These are phyloP conservation scores for Tylopilus vinaceipallidus DNA, from an alignment of 768 basidiomycete genomes.

Conservation along the genomic window DNA sequence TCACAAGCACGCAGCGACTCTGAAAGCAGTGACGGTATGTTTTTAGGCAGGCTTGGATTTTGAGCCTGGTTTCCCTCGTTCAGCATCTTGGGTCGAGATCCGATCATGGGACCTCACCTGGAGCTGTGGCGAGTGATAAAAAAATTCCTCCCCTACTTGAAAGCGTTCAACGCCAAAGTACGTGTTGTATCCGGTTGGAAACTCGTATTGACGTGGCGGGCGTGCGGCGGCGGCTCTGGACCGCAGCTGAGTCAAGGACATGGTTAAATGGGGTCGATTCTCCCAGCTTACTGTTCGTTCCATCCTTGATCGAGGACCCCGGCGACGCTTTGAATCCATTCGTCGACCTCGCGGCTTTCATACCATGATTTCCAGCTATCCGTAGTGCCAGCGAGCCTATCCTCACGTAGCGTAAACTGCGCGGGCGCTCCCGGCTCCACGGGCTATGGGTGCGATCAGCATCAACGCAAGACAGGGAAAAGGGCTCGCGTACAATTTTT, in stretches of 20 bases:
- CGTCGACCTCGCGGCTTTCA: conserved; percentile 81
- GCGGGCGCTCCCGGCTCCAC: conserved; percentile 70
- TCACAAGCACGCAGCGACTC: conserved; percentile 84
- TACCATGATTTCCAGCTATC: conserved; percentile 81
- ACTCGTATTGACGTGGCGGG: conserved; percentile 78
- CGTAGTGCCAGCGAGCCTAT: conserved; percentile 70
- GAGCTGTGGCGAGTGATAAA: conserved; percentile 64
- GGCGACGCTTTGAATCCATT: conserved; percentile 88
- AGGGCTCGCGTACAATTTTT: conserved; percentile 52
- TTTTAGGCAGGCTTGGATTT: conserved; percentile 72
- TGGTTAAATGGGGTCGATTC: not conserved
- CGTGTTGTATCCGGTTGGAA: conserved; percentile 88
- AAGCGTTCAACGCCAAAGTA: conserved; percentile 83
- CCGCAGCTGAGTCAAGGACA: not conserved
- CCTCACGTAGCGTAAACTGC: conserved; percentile 69
- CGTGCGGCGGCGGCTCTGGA: conserved; percentile 58
- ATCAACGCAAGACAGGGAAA: not conserved
- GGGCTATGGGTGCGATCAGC: conserved; percentile 46
- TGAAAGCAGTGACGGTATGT: conserved; percentile 71
- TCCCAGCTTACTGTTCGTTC: conserved; percentile 74
- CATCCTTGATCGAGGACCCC: conserved; percentile 85
- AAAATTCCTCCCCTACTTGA: conserved; percentile 85
- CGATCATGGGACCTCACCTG: conserved; percentile 36
- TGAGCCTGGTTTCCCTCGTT: conserved; percentile 33
- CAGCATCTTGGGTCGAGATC: conserved; percentile 3